Percentiles rank a stretch among this genome's conserved stretches.
These are phyloP conservation scores for Petunia axillaris DNA, from an alignment of 257 asterid species.

Conservation along the genomic window DNA sequence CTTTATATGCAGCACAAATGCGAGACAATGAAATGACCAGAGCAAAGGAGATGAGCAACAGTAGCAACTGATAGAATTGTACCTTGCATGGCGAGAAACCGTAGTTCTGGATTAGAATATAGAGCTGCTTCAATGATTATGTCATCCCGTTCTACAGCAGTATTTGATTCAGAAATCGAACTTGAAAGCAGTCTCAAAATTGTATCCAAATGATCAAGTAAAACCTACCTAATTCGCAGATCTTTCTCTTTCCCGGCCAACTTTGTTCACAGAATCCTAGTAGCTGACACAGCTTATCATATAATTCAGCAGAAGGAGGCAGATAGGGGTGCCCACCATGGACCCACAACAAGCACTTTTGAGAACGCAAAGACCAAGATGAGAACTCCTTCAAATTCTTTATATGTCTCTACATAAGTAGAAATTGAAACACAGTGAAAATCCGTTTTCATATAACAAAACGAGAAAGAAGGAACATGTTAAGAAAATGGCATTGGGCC, in stretches of 20 bases:
- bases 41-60: neutral
- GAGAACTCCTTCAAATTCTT: slow-evolving; percentile 42
- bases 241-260: slow-evolving; percentile 62
- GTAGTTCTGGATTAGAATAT: slow-evolving; percentile 64
- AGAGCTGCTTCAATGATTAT: slow-evolving; percentile 51
- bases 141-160: slow-evolving; percentile 43
- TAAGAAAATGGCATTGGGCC: too few species aligned
- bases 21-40: slow-evolving; percentile 13
- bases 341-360: slow-evolving; percentile 78
- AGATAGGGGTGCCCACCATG: slow-evolving; percentile 87
- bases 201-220: slow-evolving; percentile 13
- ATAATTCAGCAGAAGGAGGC: slow-evolving; percentile 72
- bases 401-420: slow-evolving; percentile 50
- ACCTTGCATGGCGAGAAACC: slow-evolving; percentile 75
- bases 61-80: slow-evolving; percentile 22
- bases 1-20: slow-evolving; percentile 9
- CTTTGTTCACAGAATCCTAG: slow-evolving; percentile 52
- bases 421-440: neutral
- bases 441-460: neutral
- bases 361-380: slow-evolving; percentile 48
- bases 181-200: slow-evolving; percentile 6
- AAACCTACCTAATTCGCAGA: slow-evolving; percentile 48
- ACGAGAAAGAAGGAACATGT: neutral
- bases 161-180: slow-evolving; percentile 27
- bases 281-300: slow-evolving; percentile 61